A percentile compares a stretch with the other conserved stretches of the same genome.
These are phyloP conservation scores for Hyparrhenia diplandra DNA, from an alignment of 176 grass and related monocot genomes.

Conservation along the genomic window DNA sequence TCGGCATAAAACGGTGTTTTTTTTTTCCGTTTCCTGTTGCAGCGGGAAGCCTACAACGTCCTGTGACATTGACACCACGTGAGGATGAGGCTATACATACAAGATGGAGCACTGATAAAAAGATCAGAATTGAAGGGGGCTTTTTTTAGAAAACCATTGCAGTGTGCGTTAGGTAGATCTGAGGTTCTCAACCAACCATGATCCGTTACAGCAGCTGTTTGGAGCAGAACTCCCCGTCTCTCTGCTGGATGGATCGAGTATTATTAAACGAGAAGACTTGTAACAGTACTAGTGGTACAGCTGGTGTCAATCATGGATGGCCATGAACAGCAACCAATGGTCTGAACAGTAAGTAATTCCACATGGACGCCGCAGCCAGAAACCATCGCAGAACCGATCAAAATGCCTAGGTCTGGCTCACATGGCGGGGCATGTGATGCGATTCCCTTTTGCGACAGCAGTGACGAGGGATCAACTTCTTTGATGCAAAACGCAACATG, in stretches of 20 bases:
- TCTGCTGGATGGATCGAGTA: neutral
- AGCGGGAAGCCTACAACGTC: constrained; percentile 1
- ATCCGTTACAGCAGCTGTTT: neutral
- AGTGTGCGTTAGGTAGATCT: neutral
- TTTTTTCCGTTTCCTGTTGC: neutral
- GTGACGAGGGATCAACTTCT: neutral
- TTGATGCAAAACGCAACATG: neutral
- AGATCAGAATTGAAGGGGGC: too few species aligned
- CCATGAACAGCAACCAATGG: neutral
- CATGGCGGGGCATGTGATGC: constrained; percentile 30
- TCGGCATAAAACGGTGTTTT: neutral
- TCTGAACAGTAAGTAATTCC: neutral
- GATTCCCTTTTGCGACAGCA: constrained; percentile 11
- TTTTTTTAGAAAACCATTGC: neutral
- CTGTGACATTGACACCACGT: neutral
- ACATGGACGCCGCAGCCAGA: neutral
- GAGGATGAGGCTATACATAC: neutral
- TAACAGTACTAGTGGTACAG: neutral
- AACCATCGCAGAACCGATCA: neutral
- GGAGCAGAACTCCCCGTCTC: neutral
- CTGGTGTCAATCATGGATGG: neutral
- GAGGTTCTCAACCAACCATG: neutral
- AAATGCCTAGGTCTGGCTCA: neutral
- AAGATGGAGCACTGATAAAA: too few species aligned
- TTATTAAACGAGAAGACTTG: too few species aligned